Conservation (phyloP, 2,329 filamentous ascomycete species). For the Hypoxylon sp. region DNA sequence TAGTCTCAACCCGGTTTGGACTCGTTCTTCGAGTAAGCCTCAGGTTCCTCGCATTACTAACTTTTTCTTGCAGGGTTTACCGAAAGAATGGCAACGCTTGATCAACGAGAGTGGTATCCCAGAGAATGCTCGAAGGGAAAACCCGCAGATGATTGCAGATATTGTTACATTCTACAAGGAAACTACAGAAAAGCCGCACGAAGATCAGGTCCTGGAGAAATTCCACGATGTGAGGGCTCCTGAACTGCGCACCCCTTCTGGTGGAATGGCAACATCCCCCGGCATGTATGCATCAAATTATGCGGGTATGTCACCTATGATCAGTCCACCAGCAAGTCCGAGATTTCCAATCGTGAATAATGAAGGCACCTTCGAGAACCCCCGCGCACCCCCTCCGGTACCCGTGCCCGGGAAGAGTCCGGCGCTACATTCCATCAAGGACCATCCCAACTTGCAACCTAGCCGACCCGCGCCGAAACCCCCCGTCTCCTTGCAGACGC, state of each 20-base stretch:
- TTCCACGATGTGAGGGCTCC: conserved; percentile 86
- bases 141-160: conserved; percentile 95
- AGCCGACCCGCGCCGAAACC: conserved; percentile 89
- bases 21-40: conserved; percentile 23
- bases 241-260: conserved; percentile 64
- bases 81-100: conserved; percentile 97
- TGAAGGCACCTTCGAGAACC: conserved; percentile 97
- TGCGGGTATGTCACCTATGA: conserved; percentile 72
- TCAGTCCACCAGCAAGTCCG: conserved; percentile 86
- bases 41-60: conserved; percentile 40
- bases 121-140: conserved; percentile 94
- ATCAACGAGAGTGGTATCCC: conserved; percentile 96
- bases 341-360: conserved; percentile 88
- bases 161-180: conserved; percentile 98
- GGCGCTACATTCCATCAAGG: conserved; percentile 62
- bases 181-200: conserved; percentile 82
- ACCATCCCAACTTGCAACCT: conserved; percentile 76
- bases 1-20: conserved; percentile 57
- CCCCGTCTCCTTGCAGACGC: conserved; percentile 75
- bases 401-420: conserved; percentile 70
- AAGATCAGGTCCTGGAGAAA: conserved; percentile 95
- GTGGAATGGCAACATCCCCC: conserved; percentile 65
- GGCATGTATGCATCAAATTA: conserved; percentile 69
- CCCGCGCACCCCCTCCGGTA: conserved; percentile 90
- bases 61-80: conserved; percentile 76